Base-by-base conservation (phyloP, 495 filamentous ascomycete species). In the Aspergillus sparsus region DNA sequence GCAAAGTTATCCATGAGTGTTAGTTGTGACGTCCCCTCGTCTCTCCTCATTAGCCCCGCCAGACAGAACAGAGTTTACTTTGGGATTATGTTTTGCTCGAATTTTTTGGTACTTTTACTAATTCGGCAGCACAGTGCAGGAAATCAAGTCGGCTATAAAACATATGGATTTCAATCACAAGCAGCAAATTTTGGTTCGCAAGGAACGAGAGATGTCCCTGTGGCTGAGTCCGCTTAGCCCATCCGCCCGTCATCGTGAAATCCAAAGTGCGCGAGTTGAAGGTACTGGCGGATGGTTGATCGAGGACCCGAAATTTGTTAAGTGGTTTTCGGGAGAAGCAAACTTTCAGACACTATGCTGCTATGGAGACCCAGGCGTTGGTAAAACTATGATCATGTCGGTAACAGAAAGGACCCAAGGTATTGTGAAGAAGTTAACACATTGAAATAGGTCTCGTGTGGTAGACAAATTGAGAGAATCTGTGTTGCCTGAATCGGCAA, bases 351-450 rank as follows among this genome's bases (percentile, higher is more conserved):
- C 36, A 3, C 33, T 63, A 2, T 54, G 16, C 21, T 65, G 51
- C 42, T 45, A 35, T 44, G 63, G 60, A 13, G n/a, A 39, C 62
- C 66, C 66, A 8, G 71, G 71, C 13, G 62, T 62, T n/a, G 71
- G 71, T 15, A 74, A 74, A 58, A 71, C 70, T n/a, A 52, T 72
- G 21, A 57, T 74, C 18, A n/a, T 60, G 66, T 71, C 59, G 53
- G 64, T 67, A n/a, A n/a, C n/a, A n/a, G n/a, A 13, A 55, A 45
- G 18, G 21, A 12, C 33, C 9, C 45, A 35, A n/a, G 27, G 27
- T 7, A 36, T 16, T 7, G 6, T 13, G 5, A 5, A 15, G 8
- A 15, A n/a, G 21, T 34, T 41, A 10, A 42, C 13, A 33, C 27
- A 21, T 32, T 3, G 32, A 35, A 18, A 31, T 15, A 45, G 41